A percentile compares a stretch with the other conserved stretches of the same genome.
phyloP scores from a whole-genome alignment of 2,329 filamentous ascomycete species.

The Aspergillus aculeatus region DNA sequence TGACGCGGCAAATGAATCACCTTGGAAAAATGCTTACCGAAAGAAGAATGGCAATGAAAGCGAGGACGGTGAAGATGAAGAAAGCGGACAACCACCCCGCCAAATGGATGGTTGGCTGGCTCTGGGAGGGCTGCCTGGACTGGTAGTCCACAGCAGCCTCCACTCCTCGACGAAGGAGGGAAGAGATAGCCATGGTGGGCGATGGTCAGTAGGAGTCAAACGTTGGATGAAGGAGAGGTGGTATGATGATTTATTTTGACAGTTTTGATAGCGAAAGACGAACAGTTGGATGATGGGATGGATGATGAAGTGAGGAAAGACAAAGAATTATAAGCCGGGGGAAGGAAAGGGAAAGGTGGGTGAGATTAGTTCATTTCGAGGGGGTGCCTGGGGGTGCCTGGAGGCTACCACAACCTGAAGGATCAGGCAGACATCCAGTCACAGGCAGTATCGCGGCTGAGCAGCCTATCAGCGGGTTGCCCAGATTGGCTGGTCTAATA shows the following conservation, averaged over 20 bases:
- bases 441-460: too few relatives aligned
- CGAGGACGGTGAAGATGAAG: constrained; percentile 28
- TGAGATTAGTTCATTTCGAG: neutral
- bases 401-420: neutral
- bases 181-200: constrained; percentile 28
- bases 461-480: too few relatives aligned
- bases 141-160: constrained; percentile 30
- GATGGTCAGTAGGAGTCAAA: neutral
- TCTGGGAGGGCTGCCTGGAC: constrained; percentile 20
- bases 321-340: neutral
- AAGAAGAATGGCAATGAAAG: constrained; percentile 1
- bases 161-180: constrained; percentile 38
- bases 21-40: constrained; percentile 1
- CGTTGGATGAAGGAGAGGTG: neutral
- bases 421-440: neutral
- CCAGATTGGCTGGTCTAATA: too few relatives aligned
- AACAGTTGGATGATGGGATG: constrained; percentile 6
- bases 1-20: constrained; percentile 13
- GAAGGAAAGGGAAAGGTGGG: neutral
- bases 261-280: constrained; percentile 2
- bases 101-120: constrained; percentile 19
- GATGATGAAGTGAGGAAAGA: neutral
- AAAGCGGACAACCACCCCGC: constrained; percentile 28
- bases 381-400: neutral
- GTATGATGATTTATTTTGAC: neutral